Evolutionary conservation across 441 rosid genomes (phyloP).

Genomic region (Biscutella laevigata): DNA sequence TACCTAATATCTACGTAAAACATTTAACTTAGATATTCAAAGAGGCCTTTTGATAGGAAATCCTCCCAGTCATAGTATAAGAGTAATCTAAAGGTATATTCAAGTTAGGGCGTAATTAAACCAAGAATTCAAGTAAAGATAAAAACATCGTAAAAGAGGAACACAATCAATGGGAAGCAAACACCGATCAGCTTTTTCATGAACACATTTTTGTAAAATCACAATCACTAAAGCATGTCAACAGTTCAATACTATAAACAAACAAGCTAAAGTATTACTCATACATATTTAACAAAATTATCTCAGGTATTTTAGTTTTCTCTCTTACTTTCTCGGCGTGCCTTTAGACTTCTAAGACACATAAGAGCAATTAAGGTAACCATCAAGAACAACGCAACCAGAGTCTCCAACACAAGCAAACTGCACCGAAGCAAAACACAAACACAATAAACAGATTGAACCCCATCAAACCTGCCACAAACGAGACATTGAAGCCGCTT

Average conservation of each 20-base stretch:
- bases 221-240: slow-evolving; percentile 10
- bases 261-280: background rate
- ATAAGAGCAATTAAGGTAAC: slow-evolving; percentile 9
- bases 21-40: background rate
- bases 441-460: slow-evolving; percentile 26
- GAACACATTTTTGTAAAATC: background rate
- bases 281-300: background rate
- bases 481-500: slow-evolving; percentile 71
- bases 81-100: background rate
- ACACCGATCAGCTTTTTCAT: background rate
- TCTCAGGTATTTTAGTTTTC: background rate
- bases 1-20: background rate
- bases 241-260: background rate
- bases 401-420: slow-evolving; percentile 23
- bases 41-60: background rate
- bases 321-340: slow-evolving; percentile 7
- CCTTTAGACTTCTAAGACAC: slow-evolving; percentile 9
- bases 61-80: background rate
- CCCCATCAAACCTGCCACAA: slow-evolving; percentile 70
- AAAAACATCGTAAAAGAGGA: background rate
- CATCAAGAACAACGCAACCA: slow-evolving; percentile 16
- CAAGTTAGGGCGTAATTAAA: background rate
- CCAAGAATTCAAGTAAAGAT: background rate
- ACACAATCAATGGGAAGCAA: background rate
- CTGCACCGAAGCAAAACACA: background rate